Evolutionary conservation across 2,329 filamentous ascomycete genomes (phyloP), one percentile per base, ranked within the genome.

Genomic region (Alternaria burnsii): DNA sequence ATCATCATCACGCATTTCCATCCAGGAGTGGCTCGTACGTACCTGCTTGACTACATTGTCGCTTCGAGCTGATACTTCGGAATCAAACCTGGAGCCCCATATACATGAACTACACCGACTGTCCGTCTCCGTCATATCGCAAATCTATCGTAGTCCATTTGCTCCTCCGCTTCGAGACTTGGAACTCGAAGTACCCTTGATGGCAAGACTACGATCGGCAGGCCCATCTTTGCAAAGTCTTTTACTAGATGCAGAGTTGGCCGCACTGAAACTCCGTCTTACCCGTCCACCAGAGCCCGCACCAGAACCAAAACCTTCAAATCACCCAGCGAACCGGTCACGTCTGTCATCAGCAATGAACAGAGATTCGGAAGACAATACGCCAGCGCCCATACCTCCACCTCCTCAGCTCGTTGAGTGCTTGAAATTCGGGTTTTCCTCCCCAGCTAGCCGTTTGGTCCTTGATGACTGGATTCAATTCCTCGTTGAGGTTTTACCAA

Each of bases 401-500:
- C 91, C 92, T 20, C 88, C 91, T 3, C 81, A 87, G 16, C 80
- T 99, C n/a, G 85, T 95, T n/a, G 90, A 91, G 63, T 97, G 92
- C 73, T 84, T 99, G 12, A 89, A 93, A 62, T 87, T 89, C 46
- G 95, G 93, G 0, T 89, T 99, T 51, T 88, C 91, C 55, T 91
- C 93, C 4, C 76, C 85, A 3, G 88, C 84, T 54, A 94, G 92
- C 67, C 88, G 92, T 5, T 84, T 88, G 9, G 89, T 96, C 6
- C 82, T 99, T 36, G 94, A 98, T 70, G 94, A 92, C 74, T 99
- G 96, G 96, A 89, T 97, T 10, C 85, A 87, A 30, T 94, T 99
- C 68, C 83, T 99, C 8, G 87, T 88, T 5, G 91, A 94, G 73
- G 92, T 93, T 44, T 82, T 99, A 30, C 93, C 94, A 0, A 84